Evolutionary conservation across 192 early-diverging fungal genomes (phyloP).

Genomic region (Kickxella alabastrina): DNA sequence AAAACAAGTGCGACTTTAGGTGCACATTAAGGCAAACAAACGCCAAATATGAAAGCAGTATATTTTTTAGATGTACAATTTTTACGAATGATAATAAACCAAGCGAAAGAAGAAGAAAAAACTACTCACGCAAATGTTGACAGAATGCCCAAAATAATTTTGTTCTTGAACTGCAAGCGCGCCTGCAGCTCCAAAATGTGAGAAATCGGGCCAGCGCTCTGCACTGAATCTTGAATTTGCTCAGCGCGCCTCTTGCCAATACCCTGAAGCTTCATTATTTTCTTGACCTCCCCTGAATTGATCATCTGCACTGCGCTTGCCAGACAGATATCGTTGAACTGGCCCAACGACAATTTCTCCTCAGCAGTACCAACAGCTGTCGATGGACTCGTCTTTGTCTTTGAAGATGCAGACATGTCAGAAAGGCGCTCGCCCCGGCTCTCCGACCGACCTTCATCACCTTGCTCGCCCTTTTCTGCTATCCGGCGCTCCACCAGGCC

Average conservation of each 20-base stretch:
- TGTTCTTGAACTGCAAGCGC: slow-evolving; percentile 45
- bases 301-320: slow-evolving; percentile 55
- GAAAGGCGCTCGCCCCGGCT: slow-evolving; percentile 4
- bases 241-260: slow-evolving; percentile 60
- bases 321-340: slow-evolving; percentile 41
- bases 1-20: too few relatives aligned
- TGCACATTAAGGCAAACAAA: too few relatives aligned
- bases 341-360: slow-evolving; percentile 16
- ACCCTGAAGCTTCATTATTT: slow-evolving; percentile 54
- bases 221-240: slow-evolving; percentile 52
- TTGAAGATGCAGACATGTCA: slow-evolving; percentile 4
- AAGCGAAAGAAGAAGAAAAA: too few relatives aligned
- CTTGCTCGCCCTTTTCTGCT: background rate
- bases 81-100: too few relatives aligned
- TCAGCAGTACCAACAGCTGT: too few relatives aligned
- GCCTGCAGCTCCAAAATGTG: slow-evolving; percentile 37
- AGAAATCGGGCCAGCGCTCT: slow-evolving; percentile 33
- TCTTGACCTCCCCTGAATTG: slow-evolving; percentile 53
- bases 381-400: slow-evolving; percentile 3
- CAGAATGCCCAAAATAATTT: slow-evolving; percentile 42
- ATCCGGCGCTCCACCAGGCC: slow-evolving; percentile 28
- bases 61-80: too few relatives aligned
- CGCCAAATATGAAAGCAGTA: too few relatives aligned
- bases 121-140: slow-evolving; percentile 47
- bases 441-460: background rate